Evolutionary conservation across 78 protist genomes (phyloP), one percentile per base, ranked within the genome.

Genomic region (Speleostelium caveatum): DNA sequence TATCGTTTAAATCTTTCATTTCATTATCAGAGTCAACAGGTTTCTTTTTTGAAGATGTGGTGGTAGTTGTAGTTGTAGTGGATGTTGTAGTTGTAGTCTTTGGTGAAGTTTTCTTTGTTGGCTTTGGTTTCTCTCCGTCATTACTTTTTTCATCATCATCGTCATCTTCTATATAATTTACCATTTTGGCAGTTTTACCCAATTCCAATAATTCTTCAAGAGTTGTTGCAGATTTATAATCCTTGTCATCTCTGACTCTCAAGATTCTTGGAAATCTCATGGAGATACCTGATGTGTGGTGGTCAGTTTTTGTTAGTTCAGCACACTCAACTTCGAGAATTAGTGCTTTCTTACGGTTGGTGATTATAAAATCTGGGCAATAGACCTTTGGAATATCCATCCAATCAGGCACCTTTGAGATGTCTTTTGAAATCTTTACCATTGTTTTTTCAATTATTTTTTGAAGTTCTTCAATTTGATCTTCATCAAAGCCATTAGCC

Each of bases 231-330:
- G 93, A 65, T 32, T 55, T 41, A 55, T 67, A 86, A 39, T 93
- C 92, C 51, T 96, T 96, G 80, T 96, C 98, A 3, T 76, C 19
- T 32, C 98, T 51, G 21, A 68, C 28, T 22, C 41, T 61, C 1
- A 72, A 7, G 1, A 95, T 49, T 33, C 98, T 69, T 8, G 98
- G 98, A 66, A 96, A 96, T 17, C 97, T 58, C 86, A 93, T 68
- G 22, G 96, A 90, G 26, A 86, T 65, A 30, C 95, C 96, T 53
- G 96, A 69, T 0, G 96, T 45, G 58, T 94, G 95, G 39, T 67
- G 59, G 6, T 67, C 45, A 55, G 87, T 73, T 39, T 41, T 21
- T 0, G 96, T 67, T 80, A 96, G 73, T 53, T 96, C 98, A 22
- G 96, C 96, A 0, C 94, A 88, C 6, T 61, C 75, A 8, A 96